A percentile compares a stretch with the other conserved stretches of the same genome.
Conservation (phyloP, 2,329 filamentous ascomycete genomes). For the Chaetomiaceae sp. region DNA sequence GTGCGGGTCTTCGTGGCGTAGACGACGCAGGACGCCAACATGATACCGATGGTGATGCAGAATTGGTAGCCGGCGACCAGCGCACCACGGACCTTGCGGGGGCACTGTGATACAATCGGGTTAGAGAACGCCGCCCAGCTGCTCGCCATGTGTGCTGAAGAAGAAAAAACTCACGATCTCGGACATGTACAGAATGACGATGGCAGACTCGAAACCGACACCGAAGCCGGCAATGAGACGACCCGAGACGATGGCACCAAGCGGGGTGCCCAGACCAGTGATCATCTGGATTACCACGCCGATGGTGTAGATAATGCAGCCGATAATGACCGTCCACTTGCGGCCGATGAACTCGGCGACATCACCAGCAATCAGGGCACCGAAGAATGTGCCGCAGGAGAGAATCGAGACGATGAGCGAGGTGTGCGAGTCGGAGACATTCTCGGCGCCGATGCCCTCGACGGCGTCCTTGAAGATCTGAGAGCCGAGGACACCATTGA, state of each 20-base stretch:
- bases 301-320: constrained; percentile 64
- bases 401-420: constrained; percentile 68
- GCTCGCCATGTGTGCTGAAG: no score
- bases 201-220: constrained; percentile 74
- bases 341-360: constrained; percentile 69
- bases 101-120: constrained; percentile 29
- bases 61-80: constrained; percentile 30
- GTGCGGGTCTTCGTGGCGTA: constrained; percentile 60
- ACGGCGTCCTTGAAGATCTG: constrained; percentile 47
- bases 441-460: constrained; percentile 33
- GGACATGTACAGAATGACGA: constrained; percentile 82
- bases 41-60: constrained; percentile 48
- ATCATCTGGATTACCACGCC: constrained; percentile 63
- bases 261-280: constrained; percentile 38
- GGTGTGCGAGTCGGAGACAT: constrained; percentile 37
- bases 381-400: constrained; percentile 71
- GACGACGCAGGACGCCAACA: constrained; percentile 68
- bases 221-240: constrained; percentile 71
- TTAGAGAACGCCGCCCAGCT: no score
- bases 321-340: constrained; percentile 63
- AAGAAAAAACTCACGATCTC: constrained; percentile 55
- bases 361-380: constrained; percentile 71
- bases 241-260: constrained; percentile 62
- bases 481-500: constrained; percentile 57
- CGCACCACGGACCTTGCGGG: constrained; percentile 55